A percentile compares a stretch with the other conserved stretches of the same genome.
Evolutionary conservation across 2,329 filamentous ascomycete species (phyloP).

Genomic region (Aureobasidium lini): DNA sequence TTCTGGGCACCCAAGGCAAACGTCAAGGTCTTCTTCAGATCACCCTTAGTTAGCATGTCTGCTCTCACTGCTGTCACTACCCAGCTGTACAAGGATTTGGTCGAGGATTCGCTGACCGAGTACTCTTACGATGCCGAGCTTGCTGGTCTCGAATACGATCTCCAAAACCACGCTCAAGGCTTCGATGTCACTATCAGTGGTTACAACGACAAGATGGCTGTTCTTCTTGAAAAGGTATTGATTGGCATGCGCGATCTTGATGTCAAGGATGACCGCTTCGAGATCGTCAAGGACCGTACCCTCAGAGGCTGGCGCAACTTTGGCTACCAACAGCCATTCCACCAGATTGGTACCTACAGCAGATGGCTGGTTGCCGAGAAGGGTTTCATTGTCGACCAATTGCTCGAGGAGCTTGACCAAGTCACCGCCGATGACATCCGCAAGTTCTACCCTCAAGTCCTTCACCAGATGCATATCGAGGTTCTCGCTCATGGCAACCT

Average conservation of each 20-base stretch:
- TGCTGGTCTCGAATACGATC: conserved; percentile 75
- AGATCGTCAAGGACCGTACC: conserved; percentile 81
- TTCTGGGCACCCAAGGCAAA: conserved; percentile 98
- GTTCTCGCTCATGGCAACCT: conserved; percentile 85
- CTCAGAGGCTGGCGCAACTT: conserved; percentile 74
- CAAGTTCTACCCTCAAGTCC: conserved; percentile 69
- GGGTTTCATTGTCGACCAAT: conserved; percentile 71
- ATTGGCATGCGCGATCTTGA: conserved; percentile 76
- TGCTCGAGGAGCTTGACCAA: conserved; percentile 65
- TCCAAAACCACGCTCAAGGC: conserved; percentile 65
- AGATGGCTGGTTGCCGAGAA: conserved; percentile 71
- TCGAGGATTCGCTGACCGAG: conserved; percentile 81
- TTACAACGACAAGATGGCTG: conserved; percentile 93
- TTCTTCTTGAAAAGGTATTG: conserved; percentile 83
- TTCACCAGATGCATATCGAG: conserved; percentile 81
- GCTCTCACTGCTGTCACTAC: conserved; percentile 72
- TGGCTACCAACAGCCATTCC: conserved; percentile 81
- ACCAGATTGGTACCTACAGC: conserved; percentile 77
- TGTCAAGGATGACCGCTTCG: conserved; percentile 79
- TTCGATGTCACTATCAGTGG: conserved; percentile 73
- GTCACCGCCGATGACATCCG: conserved; percentile 69
- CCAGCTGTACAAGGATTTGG: conserved; percentile 73
- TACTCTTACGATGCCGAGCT: conserved; percentile 96
- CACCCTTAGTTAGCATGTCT: conserved; percentile 69
- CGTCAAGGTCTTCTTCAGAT: conserved; percentile 71